Evolutionary conservation across 306 rosid genomes (phyloP).

Genomic region (Castanea sativa): DNA sequence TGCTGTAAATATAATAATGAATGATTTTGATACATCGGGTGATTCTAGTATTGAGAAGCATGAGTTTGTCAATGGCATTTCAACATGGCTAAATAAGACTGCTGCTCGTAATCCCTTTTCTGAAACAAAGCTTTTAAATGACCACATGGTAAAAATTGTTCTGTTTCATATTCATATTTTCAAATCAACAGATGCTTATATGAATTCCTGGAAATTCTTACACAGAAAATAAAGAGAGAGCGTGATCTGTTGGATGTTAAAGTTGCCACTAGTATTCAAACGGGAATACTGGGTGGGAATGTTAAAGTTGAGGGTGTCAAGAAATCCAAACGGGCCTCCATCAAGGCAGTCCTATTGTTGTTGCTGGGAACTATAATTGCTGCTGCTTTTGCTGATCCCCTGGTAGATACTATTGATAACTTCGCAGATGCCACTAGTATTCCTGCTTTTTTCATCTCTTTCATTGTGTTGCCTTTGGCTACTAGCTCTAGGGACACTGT

Average conservation of each 20-base stretch:
- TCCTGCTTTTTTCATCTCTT: slow-evolving; percentile 93
- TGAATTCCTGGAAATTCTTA: slow-evolving; percentile 19
- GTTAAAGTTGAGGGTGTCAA: slow-evolving; percentile 38
- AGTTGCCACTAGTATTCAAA: no score
- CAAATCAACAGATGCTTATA: background rate
- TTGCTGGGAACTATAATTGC: slow-evolving; percentile 75
- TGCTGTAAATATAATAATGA: slow-evolving; percentile 51
- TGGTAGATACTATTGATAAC: slow-evolving; percentile 79
- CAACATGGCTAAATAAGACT: slow-evolving; percentile 60
- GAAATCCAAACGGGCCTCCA: slow-evolving; percentile 29
- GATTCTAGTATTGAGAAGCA: slow-evolving; percentile 31
- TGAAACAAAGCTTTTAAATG: slow-evolving; percentile 31
- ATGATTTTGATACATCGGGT: slow-evolving; percentile 60
- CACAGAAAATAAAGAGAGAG: slow-evolving; percentile 69
- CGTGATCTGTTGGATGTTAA: slow-evolving; percentile 57
- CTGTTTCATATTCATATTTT: background rate
- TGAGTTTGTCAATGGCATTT: slow-evolving; percentile 61
- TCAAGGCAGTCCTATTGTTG: slow-evolving; percentile 61
- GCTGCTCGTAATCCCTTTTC: slow-evolving; percentile 48
- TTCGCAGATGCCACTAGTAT: slow-evolving; percentile 82
- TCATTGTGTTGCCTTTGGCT: slow-evolving; percentile 76
- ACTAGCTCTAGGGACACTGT: slow-evolving; percentile 94
- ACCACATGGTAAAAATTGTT: slow-evolving; percentile 21
- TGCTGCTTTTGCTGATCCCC: slow-evolving; percentile 82
- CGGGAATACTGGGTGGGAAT: slow-evolving; percentile 23